Conservation (phyloP, 257 asterid genomes). For the Apocynum venetum region DNA sequence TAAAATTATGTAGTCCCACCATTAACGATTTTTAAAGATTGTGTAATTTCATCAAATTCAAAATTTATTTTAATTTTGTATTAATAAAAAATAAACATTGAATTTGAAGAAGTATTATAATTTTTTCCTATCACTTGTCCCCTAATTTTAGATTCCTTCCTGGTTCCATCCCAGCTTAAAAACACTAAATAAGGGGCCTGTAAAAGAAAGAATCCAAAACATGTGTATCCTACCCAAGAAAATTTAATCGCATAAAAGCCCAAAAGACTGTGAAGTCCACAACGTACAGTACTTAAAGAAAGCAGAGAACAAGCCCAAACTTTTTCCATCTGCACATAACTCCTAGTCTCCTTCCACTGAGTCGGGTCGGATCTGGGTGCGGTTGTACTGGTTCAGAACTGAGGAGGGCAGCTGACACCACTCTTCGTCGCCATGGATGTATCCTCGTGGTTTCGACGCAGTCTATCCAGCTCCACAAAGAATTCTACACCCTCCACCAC, state of each 20-base stretch:
- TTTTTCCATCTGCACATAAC: background rate
- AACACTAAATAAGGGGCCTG: too few species aligned
- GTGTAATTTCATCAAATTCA: too few species aligned
- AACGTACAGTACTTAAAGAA: background rate
- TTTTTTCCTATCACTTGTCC: too few species aligned
- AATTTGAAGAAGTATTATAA: too few species aligned
- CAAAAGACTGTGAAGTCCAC: background rate
- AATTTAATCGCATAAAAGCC: background rate
- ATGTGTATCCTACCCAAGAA: background rate
- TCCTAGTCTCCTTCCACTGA: background rate
- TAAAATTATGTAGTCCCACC: too few species aligned
- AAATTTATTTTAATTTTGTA: too few species aligned
- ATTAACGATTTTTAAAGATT: too few species aligned
- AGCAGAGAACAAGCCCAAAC: background rate
- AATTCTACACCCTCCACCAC: background rate
- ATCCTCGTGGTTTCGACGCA: slow-evolving; percentile 68
- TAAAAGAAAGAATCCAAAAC: too few species aligned
- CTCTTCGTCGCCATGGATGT: slow-evolving; percentile 43
- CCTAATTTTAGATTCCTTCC: too few species aligned
- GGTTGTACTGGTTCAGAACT: background rate
- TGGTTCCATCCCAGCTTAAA: too few species aligned
- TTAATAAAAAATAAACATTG: too few species aligned
- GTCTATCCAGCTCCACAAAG: slow-evolving; percentile 7
- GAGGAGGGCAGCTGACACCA: background rate
- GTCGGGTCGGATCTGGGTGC: background rate